A percentile compares a stretch with the other conserved stretches of the same genome.
Evolutionary conservation across 108 stramenopile species (phyloP).

Genomic region (Nitzschia palea): DNA sequence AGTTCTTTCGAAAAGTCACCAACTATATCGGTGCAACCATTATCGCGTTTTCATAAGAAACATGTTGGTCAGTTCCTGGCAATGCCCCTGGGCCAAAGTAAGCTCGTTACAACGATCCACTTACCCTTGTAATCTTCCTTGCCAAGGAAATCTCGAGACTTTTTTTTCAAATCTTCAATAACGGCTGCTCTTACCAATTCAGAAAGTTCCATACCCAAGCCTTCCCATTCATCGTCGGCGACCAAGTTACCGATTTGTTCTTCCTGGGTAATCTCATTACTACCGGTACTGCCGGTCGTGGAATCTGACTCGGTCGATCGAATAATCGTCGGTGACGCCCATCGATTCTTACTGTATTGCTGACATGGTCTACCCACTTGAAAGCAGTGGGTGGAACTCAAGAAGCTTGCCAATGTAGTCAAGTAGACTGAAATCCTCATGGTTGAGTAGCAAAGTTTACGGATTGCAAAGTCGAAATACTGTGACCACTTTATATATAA

Average conservation of each 20-base stretch:
- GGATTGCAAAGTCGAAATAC: no score
- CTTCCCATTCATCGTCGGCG: constrained; percentile 81
- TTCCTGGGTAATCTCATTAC: constrained; percentile 28
- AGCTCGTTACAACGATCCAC: no score
- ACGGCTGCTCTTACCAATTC: constrained; percentile 74
- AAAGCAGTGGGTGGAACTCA: no score
- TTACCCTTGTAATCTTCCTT: constrained; percentile 61
- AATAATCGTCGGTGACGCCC: not conserved
- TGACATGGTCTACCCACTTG: no score
- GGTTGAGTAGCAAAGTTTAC: no score
- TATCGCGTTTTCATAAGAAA: no score
- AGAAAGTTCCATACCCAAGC: constrained; percentile 77
- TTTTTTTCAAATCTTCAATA: constrained; percentile 81
- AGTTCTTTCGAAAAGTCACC: constrained; percentile 77
- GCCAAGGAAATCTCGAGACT: constrained; percentile 73
- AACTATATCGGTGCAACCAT: not conserved
- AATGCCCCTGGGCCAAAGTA: no score
- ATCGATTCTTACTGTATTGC: not conserved
- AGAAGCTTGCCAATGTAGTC: not conserved
- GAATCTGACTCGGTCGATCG: not conserved
- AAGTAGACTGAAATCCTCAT: no score
- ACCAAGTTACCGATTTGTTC: constrained; percentile 68
- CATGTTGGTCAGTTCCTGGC: not conserved
- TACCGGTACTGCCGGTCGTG: not conserved
- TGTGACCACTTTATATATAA: no score